phyloP scores from a whole-genome alignment of 495 filamentous ascomycete species.

The Aspergillus saccharolyticus region DNA sequence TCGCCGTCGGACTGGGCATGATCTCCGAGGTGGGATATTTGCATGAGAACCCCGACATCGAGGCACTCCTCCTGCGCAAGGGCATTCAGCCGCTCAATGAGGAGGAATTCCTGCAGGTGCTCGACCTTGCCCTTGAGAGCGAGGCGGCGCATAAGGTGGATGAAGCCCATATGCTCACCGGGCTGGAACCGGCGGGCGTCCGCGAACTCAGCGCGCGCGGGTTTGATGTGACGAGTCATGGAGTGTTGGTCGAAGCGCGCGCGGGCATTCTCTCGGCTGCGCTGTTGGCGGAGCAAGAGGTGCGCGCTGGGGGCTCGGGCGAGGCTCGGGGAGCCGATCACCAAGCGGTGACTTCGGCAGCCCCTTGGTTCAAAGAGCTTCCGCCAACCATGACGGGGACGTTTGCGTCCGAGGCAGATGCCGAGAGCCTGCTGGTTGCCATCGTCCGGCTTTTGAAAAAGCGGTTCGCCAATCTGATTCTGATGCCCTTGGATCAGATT shows the following conservation, averaged over 20 bases:
- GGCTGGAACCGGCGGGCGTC: not conserved
- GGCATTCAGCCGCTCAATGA: constrained; percentile 28
- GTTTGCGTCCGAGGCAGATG: not conserved
- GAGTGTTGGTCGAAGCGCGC: too few species aligned
- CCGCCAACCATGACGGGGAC: constrained; percentile 8
- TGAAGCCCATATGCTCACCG: not conserved
- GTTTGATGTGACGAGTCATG: too few species aligned
- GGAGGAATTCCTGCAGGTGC: constrained; percentile 29
- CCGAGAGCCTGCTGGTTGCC: constrained; percentile 22
- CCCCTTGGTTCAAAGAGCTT: too few species aligned
- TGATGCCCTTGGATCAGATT: constrained; percentile 49
- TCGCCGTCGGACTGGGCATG: constrained; percentile 20
- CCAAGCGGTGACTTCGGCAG: too few species aligned
- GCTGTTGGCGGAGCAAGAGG: too few species aligned
- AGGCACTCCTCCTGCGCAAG: constrained; percentile 24
- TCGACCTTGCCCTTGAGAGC: constrained; percentile 17
- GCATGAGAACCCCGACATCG: constrained; percentile 33
- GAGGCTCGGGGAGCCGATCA: too few species aligned
- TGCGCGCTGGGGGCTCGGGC: too few species aligned
- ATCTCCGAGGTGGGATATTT: constrained; percentile 29
- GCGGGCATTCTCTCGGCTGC: too few species aligned
- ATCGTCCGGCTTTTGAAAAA: constrained; percentile 12
- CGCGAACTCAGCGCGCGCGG: too few species aligned
- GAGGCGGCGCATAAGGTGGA: not conserved
- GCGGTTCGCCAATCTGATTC: constrained; percentile 46